phyloP scores from a whole-genome alignment of 2,329 filamentous ascomycete species.

The Claviceps arundinis region DNA sequence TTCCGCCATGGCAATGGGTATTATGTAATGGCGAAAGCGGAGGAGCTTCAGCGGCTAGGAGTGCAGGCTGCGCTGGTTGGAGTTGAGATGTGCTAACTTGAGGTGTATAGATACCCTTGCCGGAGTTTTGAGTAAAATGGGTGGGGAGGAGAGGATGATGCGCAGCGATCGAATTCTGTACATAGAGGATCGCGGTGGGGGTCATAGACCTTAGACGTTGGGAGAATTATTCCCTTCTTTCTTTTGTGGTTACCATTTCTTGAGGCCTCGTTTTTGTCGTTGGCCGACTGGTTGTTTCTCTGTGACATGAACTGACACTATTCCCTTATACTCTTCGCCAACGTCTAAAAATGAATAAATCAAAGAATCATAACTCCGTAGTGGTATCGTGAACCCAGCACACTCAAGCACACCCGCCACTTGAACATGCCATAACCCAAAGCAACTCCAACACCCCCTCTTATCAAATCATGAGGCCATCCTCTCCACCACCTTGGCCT shows the following conservation, averaged over 20 bases:
- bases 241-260: neutral
- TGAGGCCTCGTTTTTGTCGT: neutral
- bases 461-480: slow-evolving; percentile 29
- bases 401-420: no score
- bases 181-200: slow-evolving; percentile 1
- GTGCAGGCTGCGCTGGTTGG: no score
- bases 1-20: neutral
- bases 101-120: slow-evolving; percentile 44
- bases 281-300: neutral
- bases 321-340: no score
- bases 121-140: slow-evolving; percentile 40
- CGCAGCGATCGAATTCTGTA: slow-evolving; percentile 9
- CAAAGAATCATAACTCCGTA: neutral
- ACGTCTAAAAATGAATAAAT: neutral
- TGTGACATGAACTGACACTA: no score
- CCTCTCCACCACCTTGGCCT: slow-evolving; percentile 73
- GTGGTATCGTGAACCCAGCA: neutral
- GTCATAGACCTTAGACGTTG: neutral
- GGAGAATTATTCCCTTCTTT: neutral
- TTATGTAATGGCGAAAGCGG: no score
- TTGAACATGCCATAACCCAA: no score
- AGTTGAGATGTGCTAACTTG: slow-evolving; percentile 15
- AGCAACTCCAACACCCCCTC: neutral
- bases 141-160: slow-evolving; percentile 4
- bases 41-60: no score